phyloP scores from a whole-genome alignment of 768 basidiomycete genomes.

The Pleurotus pulmonarius region DNA sequence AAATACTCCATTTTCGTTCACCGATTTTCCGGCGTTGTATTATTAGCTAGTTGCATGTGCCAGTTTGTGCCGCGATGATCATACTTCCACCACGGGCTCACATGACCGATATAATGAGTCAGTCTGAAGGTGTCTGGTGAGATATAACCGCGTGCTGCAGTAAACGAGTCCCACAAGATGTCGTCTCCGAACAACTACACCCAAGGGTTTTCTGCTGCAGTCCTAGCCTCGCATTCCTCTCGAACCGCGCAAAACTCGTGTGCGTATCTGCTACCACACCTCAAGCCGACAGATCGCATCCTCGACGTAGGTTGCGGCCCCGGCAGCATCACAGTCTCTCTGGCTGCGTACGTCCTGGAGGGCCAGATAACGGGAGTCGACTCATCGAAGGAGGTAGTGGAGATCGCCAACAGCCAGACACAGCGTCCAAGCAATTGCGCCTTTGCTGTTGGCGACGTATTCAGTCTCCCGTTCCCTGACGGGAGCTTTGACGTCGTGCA shows the following conservation, averaged over 20 bases:
- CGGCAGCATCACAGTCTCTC: slow-evolving; percentile 43
- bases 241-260: neutral
- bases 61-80: too few relatives aligned
- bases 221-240: slow-evolving; percentile 1
- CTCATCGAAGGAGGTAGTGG: slow-evolving; percentile 26
- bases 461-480: slow-evolving; percentile 32
- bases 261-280: neutral
- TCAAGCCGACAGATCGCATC: slow-evolving; percentile 19
- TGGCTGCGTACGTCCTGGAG: slow-evolving; percentile 35
- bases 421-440: slow-evolving; percentile 27
- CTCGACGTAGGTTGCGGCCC: slow-evolving; percentile 54
- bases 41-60: too few relatives aligned
- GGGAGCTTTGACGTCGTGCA: slow-evolving; percentile 45
- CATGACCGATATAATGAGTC: too few relatives aligned
- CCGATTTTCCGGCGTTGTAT: too few relatives aligned
- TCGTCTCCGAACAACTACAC: neutral
- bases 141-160: too few relatives aligned
- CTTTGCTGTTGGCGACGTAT: slow-evolving; percentile 36
- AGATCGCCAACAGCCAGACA: slow-evolving; percentile 27
- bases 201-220: slow-evolving; percentile 3
- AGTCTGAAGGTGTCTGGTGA: too few relatives aligned
- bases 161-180: neutral
- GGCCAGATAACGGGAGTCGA: slow-evolving; percentile 45
- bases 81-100: too few relatives aligned
- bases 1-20: too few relatives aligned